phyloP scores from a whole-genome alignment of 2,329 filamentous ascomycete species.

The Xylariaceae sp. region DNA sequence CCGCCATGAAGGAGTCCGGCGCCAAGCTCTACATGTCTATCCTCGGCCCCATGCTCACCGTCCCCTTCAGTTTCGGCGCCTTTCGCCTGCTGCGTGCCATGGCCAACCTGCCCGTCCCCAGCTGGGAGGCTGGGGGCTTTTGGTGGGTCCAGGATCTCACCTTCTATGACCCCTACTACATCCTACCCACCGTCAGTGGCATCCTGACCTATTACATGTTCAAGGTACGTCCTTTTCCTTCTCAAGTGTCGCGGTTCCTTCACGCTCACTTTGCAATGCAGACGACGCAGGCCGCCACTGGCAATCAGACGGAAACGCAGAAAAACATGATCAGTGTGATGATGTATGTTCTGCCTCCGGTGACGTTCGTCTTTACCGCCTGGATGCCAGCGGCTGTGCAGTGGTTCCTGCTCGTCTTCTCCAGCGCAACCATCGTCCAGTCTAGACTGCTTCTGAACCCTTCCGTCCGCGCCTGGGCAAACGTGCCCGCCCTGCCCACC shows the following conservation, averaged over 20 bases:
- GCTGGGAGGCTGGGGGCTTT: conserved; percentile 64
- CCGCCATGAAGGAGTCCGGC: conserved; percentile 42
- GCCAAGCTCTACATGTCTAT: conserved; percentile 49
- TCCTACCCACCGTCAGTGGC: conserved; percentile 64
- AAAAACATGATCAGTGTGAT: conserved; percentile 39
- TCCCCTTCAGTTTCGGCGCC: conserved; percentile 73
- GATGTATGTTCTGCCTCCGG: conserved; percentile 39
- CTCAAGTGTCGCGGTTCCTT: neutral
- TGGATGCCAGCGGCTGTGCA: conserved; percentile 48
- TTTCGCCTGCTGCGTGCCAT: conserved; percentile 76
- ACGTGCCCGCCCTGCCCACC: conserved; percentile 34
- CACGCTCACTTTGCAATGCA: conserved; percentile 11
- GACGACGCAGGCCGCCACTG: conserved; percentile 20
- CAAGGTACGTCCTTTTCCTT: conserved; percentile 42
- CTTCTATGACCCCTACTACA: conserved; percentile 68
- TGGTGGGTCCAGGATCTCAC: conserved; percentile 80
- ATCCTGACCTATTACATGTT: conserved; percentile 53
- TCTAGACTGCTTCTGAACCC: conserved; percentile 37
- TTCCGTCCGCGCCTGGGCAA: conserved; percentile 35
- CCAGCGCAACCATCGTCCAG: conserved; percentile 31
- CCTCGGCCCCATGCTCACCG: conserved; percentile 47
- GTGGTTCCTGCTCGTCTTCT: conserved; percentile 43
- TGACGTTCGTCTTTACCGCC: conserved; percentile 42
- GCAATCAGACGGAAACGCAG: conserved; percentile 29
- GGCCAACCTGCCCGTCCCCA: conserved; percentile 74